phyloP scores from a whole-genome alignment of 176 grass and related monocot genomes.

The Ensete glaucum region DNA sequence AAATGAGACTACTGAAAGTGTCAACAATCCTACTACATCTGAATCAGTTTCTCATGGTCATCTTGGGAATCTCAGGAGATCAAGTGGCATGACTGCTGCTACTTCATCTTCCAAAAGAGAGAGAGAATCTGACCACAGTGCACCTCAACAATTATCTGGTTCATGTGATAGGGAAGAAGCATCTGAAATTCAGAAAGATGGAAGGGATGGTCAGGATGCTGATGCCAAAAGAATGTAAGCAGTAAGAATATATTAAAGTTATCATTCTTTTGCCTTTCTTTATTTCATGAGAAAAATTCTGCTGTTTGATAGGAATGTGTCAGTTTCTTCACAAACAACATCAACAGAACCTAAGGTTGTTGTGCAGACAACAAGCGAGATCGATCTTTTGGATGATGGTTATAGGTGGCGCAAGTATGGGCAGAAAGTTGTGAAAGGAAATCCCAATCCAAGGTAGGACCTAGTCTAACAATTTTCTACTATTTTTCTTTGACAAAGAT shows the following conservation, averaged over 20 bases:
- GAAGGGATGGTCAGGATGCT: not conserved
- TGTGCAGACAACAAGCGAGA: conserved; percentile 19
- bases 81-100: not conserved
- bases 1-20: conserved; percentile 10
- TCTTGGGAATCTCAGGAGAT: not conserved
- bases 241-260: not conserved
- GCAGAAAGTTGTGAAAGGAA: conserved; percentile 26
- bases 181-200: not conserved
- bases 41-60: conserved; percentile 5
- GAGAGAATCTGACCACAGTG: not conserved
- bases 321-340: conserved; percentile 1
- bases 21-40: conserved; percentile 16
- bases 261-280: no score
- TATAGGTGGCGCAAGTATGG: conserved; percentile 30
- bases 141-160: conserved; percentile 6
- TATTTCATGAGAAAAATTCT: not conserved
- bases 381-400: conserved; percentile 16
- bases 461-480: not conserved
- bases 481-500: not conserved
- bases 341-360: conserved; percentile 8
- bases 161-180: conserved; percentile 3
- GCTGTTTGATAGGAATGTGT: not conserved
- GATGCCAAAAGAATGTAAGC: conserved; percentile 11
- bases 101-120: not conserved
- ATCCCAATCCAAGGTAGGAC: conserved; percentile 21